Evolutionary conservation across 768 basidiomycete genomes (phyloP).

Genomic region (Rhizopogon vesiculosus): DNA sequence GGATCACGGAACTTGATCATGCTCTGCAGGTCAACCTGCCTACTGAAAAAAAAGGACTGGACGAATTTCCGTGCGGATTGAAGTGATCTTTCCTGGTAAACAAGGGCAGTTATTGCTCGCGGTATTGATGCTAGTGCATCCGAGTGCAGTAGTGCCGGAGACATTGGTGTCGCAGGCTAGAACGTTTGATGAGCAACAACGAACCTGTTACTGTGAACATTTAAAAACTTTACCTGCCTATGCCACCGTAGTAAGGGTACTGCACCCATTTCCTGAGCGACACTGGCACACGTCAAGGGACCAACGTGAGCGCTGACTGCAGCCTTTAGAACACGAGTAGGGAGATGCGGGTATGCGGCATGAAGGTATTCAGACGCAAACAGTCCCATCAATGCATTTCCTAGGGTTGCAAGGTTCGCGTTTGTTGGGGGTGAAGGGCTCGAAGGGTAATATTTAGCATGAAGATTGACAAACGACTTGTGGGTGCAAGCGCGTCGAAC

Average conservation of each 20-base stretch:
- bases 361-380: slow-evolving; percentile 84
- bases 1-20: slow-evolving; percentile 85
- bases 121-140: slow-evolving; percentile 89
- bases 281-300: slow-evolving; percentile 71
- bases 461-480: slow-evolving; percentile 56
- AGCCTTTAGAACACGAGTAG: slow-evolving; percentile 86
- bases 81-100: slow-evolving; percentile 86
- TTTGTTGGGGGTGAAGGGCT: slow-evolving; percentile 60
- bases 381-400: slow-evolving; percentile 86
- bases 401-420: slow-evolving; percentile 66
- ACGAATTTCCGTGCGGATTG: slow-evolving; percentile 83
- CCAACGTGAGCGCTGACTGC: slow-evolving; percentile 93
- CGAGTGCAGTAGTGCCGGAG: slow-evolving; percentile 59
- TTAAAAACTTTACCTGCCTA: slow-evolving; percentile 43
- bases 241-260: slow-evolving; percentile 78
- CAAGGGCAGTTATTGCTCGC: slow-evolving; percentile 79
- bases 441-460: slow-evolving; percentile 52
- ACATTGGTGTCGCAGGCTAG: slow-evolving; percentile 45
- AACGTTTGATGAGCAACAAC: neutral
- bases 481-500: slow-evolving; percentile 80
- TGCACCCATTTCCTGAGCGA: slow-evolving; percentile 85
- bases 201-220: neutral
- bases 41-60: slow-evolving; percentile 83
- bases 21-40: slow-evolving; percentile 73
- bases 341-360: slow-evolving; percentile 82